These are phyloP conservation scores for Penicillium nordicum DNA, from an alignment of 2,329 filamentous ascomycete genomes.

Conservation along the genomic window DNA sequence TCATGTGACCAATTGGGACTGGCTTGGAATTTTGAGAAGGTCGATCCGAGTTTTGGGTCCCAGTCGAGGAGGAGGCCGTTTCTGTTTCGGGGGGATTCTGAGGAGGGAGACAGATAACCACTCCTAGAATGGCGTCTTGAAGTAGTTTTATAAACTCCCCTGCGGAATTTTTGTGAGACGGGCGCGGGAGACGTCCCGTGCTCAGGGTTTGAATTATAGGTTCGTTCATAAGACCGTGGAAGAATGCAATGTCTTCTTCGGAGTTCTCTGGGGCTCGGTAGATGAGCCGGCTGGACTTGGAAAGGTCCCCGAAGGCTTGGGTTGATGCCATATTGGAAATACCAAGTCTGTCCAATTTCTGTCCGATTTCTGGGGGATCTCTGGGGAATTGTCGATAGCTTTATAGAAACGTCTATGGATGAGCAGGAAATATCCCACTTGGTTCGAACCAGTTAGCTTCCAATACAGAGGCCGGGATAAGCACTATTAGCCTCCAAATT, in stretches of 20 bases:
- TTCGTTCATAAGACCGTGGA: conserved; percentile 7
- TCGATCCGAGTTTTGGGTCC: background rate
- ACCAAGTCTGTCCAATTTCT: no score
- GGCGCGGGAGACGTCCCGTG: background rate
- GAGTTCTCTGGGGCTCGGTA: conserved; percentile 14
- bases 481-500: background rate
- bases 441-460: background rate
- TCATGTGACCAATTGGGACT: background rate
- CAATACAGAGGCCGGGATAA: background rate
- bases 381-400: background rate
- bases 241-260: conserved; percentile 12
- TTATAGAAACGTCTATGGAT: background rate
- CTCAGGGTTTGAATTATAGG: background rate
- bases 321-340: background rate
- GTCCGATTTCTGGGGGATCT: background rate
- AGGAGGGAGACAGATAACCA: conserved; percentile 2
- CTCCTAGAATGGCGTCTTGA: background rate
- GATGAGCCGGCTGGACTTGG: conserved; percentile 8
- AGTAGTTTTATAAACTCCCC: background rate
- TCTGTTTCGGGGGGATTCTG: background rate
- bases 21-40: background rate
- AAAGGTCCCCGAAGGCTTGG: background rate
- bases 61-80: background rate
- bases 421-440: background rate
- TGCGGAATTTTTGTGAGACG: background rate